phyloP scores from a whole-genome alignment of 352 stramenopile species.

The Phytophthora macrochlamydospora region DNA sequence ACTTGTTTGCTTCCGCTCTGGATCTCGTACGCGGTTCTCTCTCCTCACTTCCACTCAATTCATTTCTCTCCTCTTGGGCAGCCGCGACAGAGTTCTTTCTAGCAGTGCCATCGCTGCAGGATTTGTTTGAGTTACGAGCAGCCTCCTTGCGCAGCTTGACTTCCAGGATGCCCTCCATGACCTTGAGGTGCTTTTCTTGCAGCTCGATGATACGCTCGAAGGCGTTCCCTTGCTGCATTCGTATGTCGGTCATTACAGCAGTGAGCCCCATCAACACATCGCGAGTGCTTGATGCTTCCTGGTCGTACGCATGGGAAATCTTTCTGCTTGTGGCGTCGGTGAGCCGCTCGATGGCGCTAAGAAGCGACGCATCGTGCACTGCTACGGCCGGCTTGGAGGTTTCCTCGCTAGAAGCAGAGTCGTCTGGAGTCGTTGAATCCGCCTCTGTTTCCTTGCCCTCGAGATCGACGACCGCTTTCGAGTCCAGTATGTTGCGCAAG shows the following conservation, averaged over 20 bases:
- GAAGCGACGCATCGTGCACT: slow-evolving; percentile 63
- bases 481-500: slow-evolving; percentile 8
- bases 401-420: slow-evolving; percentile 47
- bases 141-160: slow-evolving; percentile 48
- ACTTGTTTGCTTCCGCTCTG: not conserved
- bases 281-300: slow-evolving; percentile 32
- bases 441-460: slow-evolving; percentile 44
- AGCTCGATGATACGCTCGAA: slow-evolving; percentile 62
- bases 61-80: slow-evolving; percentile 4
- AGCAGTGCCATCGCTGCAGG: slow-evolving; percentile 13
- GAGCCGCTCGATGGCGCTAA: slow-evolving; percentile 68
- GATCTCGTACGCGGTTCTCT: not conserved
- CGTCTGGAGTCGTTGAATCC: slow-evolving; percentile 63
- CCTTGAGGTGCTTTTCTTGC: slow-evolving; percentile 71
- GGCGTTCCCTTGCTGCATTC: slow-evolving; percentile 47
- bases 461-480: slow-evolving; percentile 3
- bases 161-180: slow-evolving; percentile 66
- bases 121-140: slow-evolving; percentile 16
- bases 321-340: slow-evolving; percentile 64
- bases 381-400: slow-evolving; percentile 47
- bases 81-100: slow-evolving; percentile 3
- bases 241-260: slow-evolving; percentile 57
- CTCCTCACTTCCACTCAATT: slow-evolving; percentile 7
- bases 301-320: slow-evolving; percentile 38
- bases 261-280: slow-evolving; percentile 45